Evolutionary conservation across 116 monocot species (phyloP).

Genomic region (Dioscorea cayenensis): DNA sequence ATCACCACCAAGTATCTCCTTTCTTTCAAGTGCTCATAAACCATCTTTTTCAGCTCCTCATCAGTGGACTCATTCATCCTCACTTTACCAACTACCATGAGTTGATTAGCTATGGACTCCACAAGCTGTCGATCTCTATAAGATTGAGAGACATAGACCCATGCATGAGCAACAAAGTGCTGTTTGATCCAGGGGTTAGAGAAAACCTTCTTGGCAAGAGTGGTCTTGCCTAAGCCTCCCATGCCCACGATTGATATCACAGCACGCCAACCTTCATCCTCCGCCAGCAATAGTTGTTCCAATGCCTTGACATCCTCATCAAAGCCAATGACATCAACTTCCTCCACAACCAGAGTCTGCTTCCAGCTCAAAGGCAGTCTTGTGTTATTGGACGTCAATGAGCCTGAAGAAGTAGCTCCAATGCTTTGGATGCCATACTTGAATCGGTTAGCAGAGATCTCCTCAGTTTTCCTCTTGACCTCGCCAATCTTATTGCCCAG

Average conservation of each 20-base stretch:
- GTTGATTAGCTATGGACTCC: background rate
- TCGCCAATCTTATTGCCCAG: background rate
- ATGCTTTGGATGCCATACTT: background rate
- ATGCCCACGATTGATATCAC: constrained; percentile 17
- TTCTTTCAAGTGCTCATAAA: background rate
- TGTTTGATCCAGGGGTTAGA: background rate
- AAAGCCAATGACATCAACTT: constrained; percentile 7
- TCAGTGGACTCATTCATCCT: background rate
- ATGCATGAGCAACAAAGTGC: background rate
- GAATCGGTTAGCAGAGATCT: background rate
- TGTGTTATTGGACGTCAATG: background rate
- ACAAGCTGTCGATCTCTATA: background rate
- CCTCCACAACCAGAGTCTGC: background rate
- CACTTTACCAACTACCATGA: background rate
- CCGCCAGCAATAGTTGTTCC: background rate
- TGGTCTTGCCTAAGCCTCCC: constrained; percentile 25
- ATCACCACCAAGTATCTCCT: constrained; percentile 19
- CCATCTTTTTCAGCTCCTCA: background rate
- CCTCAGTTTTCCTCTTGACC: background rate
- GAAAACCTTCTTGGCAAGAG: constrained; percentile 14
- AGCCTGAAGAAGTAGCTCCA: background rate
- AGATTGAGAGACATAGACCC: background rate
- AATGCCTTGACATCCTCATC: background rate
- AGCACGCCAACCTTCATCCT: background rate
- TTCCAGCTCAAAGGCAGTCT: background rate